Evolutionary conservation across 495 filamentous ascomycete species (phyloP).

Genomic region (Bacidia rubella): DNA sequence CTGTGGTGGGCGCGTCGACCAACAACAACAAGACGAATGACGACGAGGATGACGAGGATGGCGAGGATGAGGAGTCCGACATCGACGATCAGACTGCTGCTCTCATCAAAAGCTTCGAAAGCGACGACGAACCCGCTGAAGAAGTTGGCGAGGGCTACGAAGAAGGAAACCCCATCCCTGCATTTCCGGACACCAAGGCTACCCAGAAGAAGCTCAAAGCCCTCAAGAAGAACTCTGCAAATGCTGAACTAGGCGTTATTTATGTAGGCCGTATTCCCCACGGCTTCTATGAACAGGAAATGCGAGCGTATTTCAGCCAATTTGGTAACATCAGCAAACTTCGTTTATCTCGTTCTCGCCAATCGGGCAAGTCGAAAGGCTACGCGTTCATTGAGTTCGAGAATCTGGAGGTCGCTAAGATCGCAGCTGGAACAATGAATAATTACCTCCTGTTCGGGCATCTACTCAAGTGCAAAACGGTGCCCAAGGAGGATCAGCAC

Average conservation of each 20-base stretch:
- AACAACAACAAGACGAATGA: slow-evolving; percentile 21
- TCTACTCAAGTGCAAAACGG: slow-evolving; percentile 70
- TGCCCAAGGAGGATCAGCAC: slow-evolving; percentile 65
- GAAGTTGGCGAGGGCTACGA: slow-evolving; percentile 34
- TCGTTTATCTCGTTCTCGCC: slow-evolving; percentile 77
- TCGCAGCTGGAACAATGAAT: slow-evolving; percentile 89
- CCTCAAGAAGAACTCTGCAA: slow-evolving; percentile 17
- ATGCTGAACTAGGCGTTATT: slow-evolving; percentile 58
- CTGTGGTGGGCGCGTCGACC: slow-evolving; percentile 17
- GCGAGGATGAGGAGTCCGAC: slow-evolving; percentile 19
- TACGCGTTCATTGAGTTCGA: slow-evolving; percentile 88
- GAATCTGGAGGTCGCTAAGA: slow-evolving; percentile 62
- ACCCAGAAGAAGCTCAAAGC: slow-evolving; percentile 38
- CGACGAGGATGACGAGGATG: slow-evolving; percentile 25
- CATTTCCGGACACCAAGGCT: slow-evolving; percentile 47
- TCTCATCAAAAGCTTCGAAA: slow-evolving; percentile 67
- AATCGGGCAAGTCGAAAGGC: slow-evolving; percentile 79
- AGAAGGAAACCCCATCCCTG: slow-evolving; percentile 42
- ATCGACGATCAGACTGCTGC: slow-evolving; percentile 56
- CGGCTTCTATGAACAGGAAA: slow-evolving; percentile 95
- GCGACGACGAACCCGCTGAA: slow-evolving; percentile 43
- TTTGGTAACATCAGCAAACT: slow-evolving; percentile 75
- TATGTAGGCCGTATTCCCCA: slow-evolving; percentile 84
- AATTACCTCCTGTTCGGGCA: slow-evolving; percentile 93
- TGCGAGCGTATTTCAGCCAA: slow-evolving; percentile 87